Evolutionary conservation across 78 protist genomes (phyloP).

Genomic region (Dictyostelium purpureum): DNA sequence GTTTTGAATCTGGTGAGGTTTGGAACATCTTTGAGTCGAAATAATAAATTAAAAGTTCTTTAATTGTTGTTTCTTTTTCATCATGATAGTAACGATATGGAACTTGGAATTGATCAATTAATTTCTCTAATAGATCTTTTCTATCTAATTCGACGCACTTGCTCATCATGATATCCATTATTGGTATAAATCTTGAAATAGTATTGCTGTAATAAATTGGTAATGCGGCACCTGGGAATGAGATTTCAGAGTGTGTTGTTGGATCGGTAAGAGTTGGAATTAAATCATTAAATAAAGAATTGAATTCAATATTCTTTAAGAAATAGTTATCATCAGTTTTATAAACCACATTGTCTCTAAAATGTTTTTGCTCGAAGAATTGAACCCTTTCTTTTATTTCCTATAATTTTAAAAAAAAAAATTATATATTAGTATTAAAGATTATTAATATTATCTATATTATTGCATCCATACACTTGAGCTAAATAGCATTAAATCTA

Average conservation of each 20-base stretch:
- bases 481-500: background rate
- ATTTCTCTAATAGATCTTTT: background rate
- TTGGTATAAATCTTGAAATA: constrained; percentile 18
- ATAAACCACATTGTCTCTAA: background rate
- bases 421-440: too few species aligned
- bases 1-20: background rate
- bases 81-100: constrained; percentile 14
- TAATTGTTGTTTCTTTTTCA: background rate
- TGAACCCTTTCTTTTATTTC: background rate
- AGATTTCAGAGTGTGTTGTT: background rate
- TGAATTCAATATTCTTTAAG: constrained; percentile 10
- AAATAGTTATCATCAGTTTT: constrained; percentile 5
- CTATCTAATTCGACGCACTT: background rate
- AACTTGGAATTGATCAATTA: background rate
- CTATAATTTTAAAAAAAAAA: background rate
- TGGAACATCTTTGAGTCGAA: background rate
- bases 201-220: constrained; percentile 13
- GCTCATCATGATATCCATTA: background rate
- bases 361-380: background rate
- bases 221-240: background rate
- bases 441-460: too few species aligned
- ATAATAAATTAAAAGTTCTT: constrained; percentile 4
- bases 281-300: background rate
- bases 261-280: background rate
- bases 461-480: background rate